These are phyloP conservation scores for Euphrasia confusa DNA, from an alignment of 257 asterid species.

Conservation along the genomic window DNA sequence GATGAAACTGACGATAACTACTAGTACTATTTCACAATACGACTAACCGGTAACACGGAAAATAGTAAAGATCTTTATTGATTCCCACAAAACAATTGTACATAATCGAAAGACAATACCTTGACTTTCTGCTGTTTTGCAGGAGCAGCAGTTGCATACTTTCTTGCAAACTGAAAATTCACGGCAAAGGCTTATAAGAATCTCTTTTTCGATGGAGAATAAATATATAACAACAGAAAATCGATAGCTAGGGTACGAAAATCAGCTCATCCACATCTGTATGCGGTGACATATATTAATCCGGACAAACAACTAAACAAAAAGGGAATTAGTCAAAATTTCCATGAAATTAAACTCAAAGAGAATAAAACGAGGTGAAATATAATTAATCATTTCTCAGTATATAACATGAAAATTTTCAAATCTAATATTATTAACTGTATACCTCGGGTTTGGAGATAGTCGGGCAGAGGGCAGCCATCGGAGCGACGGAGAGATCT, in stretches of 20 bases:
- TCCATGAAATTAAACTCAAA: neutral
- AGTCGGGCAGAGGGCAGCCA: slow-evolving; percentile 33
- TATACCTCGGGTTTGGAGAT: slow-evolving; percentile 43
- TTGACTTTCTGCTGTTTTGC: slow-evolving; percentile 53
- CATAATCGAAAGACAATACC: slow-evolving; percentile 34
- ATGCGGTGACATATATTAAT: neutral
- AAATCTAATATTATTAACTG: neutral
- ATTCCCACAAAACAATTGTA: neutral
- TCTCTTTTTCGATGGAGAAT: no score
- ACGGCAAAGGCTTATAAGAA: slow-evolving; percentile 1
- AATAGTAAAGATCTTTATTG: neutral
- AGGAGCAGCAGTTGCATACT: slow-evolving; percentile 43
- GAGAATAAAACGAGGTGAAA: neutral
- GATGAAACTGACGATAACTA: neutral
- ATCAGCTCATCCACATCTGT: neutral
- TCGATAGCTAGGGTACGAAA: neutral
- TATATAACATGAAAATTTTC: neutral
- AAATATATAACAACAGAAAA: neutral
- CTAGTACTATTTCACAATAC: neutral
- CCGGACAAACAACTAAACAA: no score
- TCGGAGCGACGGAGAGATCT: slow-evolving; percentile 29
- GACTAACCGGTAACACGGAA: neutral
- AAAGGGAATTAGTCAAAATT: neutral
- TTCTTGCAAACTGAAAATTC: slow-evolving; percentile 48
- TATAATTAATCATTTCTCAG: neutral